phyloP scores from a whole-genome alignment of 2,329 filamentous ascomycete genomes.

The Fusarium nygamai region DNA sequence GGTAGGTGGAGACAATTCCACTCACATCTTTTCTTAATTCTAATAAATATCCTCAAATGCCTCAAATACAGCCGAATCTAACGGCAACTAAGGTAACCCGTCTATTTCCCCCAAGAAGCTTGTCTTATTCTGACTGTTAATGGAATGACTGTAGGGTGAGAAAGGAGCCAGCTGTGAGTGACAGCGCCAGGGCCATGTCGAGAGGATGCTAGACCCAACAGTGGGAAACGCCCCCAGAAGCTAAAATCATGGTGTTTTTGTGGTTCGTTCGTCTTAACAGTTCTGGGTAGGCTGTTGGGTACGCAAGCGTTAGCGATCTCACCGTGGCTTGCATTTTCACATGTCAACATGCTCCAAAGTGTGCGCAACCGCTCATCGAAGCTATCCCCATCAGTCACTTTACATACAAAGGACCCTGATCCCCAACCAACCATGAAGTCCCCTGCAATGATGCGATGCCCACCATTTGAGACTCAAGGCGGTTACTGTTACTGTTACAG shows the following conservation, averaged over 20 bases:
- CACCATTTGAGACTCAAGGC: background rate
- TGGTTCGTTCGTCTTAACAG: conserved; percentile 20
- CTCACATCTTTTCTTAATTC: background rate
- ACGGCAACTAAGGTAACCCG: background rate
- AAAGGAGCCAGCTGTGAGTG: background rate
- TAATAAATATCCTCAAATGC: conserved; percentile 7
- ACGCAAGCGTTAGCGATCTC: conserved; percentile 16
- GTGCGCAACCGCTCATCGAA: background rate
- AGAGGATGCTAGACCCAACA: conserved; percentile 18
- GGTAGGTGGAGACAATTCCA: conserved; percentile 17
- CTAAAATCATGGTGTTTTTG: conserved; percentile 15
- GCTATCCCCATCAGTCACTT: conserved; percentile 4
- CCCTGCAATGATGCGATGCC: conserved; percentile 20
- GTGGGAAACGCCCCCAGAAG: conserved; percentile 11
- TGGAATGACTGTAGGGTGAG: conserved; percentile 9
- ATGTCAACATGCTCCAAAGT: background rate
- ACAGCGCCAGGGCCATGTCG: background rate
- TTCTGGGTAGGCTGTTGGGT: conserved; percentile 8
- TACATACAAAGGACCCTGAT: background rate
- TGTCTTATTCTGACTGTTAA: background rate
- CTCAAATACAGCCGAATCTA: conserved; percentile 19
- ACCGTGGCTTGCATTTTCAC: conserved; percentile 13
- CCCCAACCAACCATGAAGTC: conserved; percentile 24
- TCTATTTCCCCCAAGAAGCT: background rate
- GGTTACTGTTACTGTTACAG: conserved; percentile 5